Evolutionary conservation across 2,329 filamentous ascomycete genomes (phyloP).

Genomic region (Ceratocystis smalleyi): DNA sequence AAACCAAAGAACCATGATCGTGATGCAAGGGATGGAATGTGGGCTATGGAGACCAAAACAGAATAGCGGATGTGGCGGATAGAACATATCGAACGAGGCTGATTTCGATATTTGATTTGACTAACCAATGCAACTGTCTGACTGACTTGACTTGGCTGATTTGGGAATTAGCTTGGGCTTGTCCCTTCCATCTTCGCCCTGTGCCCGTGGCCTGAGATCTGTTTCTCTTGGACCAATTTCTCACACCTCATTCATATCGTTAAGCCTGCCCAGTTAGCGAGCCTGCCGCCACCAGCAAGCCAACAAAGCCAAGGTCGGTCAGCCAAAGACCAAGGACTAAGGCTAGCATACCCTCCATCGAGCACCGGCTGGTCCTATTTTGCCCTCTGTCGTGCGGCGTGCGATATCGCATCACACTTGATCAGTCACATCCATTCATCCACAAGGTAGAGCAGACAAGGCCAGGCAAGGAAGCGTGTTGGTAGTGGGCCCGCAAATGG

Average conservation of each 20-base stretch:
- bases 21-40: slow-evolving; percentile 1
- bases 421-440: not conserved
- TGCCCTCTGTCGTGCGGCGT: not conserved
- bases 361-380: not conserved
- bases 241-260: not conserved
- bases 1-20: not conserved
- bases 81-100: not conserved
- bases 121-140: not conserved
- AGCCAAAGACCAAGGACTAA: not conserved
- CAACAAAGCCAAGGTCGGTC: not conserved
- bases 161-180: not conserved
- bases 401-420: not conserved
- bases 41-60: not conserved
- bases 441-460: not conserved
- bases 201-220: not conserved
- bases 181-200: not conserved
- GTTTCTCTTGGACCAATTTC: not conserved
- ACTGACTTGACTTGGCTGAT: not conserved
- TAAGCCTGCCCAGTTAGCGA: not conserved
- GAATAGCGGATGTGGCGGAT: not conserved
- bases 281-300: not conserved
- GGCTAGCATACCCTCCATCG: not conserved
- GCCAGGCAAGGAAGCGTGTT: not conserved
- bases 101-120: no score
- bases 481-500: no score